Percentiles rank a stretch among this genome's conserved stretches.
Conservation (phyloP, 192 early-diverging fungal species). For the Martensiomyces pterosporus region DNA sequence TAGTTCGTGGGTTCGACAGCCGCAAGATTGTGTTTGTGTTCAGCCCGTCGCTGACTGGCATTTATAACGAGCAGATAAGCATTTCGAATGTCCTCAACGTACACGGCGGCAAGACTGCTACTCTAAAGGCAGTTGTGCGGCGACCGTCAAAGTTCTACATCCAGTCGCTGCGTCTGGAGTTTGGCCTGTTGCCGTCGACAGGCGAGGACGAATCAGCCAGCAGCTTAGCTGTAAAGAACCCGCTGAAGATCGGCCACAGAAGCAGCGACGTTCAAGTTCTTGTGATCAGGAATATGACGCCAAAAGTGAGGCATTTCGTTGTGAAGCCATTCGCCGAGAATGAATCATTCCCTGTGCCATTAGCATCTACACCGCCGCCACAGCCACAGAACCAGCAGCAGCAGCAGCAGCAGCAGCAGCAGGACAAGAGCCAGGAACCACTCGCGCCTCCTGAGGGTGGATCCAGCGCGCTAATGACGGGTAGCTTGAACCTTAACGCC, state of each 20-base stretch:
- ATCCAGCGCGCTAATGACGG: too few relatives aligned
- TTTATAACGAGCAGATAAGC: slow-evolving; percentile 77
- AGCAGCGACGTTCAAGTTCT: slow-evolving; percentile 57
- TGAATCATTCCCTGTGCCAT: not conserved
- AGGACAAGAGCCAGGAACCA: too few relatives aligned
- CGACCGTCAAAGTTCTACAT: slow-evolving; percentile 87
- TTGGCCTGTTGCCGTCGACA: too few relatives aligned
- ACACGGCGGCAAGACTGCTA: slow-evolving; percentile 70
- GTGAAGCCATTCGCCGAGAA: slow-evolving; percentile 10
- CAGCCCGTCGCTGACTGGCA: slow-evolving; percentile 82
- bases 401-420: not conserved
- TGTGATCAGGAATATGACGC: slow-evolving; percentile 77
- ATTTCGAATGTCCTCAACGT: slow-evolving; percentile 89
- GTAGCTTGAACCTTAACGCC: too few relatives aligned
- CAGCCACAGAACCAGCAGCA: too few relatives aligned
- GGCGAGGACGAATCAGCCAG: too few relatives aligned
- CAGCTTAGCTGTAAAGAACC: too few relatives aligned
- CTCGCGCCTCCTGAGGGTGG: too few relatives aligned
- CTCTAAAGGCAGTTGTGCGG: slow-evolving; percentile 85
- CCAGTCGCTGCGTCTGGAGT: slow-evolving; percentile 65
- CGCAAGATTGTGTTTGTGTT: slow-evolving; percentile 92
- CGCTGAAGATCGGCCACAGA: slow-evolving; percentile 55
- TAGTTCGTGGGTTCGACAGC: slow-evolving; percentile 87
- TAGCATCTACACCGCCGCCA: not conserved
- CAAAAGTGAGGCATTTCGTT: slow-evolving; percentile 71